Base-by-base conservation (phyloP, 495 filamentous ascomycete species). In the Aspergillus conjunctus region DNA sequence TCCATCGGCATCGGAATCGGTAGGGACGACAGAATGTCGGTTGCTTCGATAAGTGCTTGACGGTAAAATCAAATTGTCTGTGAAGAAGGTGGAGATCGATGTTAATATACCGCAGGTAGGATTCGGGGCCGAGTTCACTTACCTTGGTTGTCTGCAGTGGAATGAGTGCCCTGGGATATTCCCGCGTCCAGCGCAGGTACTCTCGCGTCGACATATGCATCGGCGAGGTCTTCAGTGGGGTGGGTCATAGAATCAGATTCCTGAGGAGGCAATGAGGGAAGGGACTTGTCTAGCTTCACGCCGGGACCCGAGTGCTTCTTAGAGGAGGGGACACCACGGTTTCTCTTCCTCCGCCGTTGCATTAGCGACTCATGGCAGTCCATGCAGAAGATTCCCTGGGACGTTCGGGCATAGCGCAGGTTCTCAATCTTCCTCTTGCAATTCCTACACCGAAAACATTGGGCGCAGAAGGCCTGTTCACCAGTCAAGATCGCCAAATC, bases 351-450 rank as follows among this genome's bases (percentile, higher is more conserved):
- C 65, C 95, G 83, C 58, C 95, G 81, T 49, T 94, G 92, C 95
- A 99, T 99, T 32, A 99, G 75, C n/a, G 91, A 92, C 70, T 99
- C 95, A 70, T 99, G 95, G 70, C 95, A 99, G 69, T 88, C 92
- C 95, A 99, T 99, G 80, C 95, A 99, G 72, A 99, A 98, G 53
- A 98, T 99, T 39, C 95, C 95, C 72, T 97, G 94, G 11, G 95
- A 97, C 0, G 95, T 99, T 59, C 94, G 84, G 18, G 95, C 95
- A 82, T 99, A 99, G 68, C 95, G 90, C 54, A 99, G 80, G 71
- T 99, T 99, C 72, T 99, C 95, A 48, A 99, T 99, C 77, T 97
- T 95, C 69, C 88, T 83, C 76, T 98, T 99, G 82, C 95, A 99
- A 72, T 98, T 99, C 62, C 95, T 83, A 73, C 95, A 99, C 67